A percentile compares a stretch with the other conserved stretches of the same genome.
Evolutionary conservation across 495 filamentous ascomycete species (phyloP).

Genomic region (Trichoderma reesei): DNA sequence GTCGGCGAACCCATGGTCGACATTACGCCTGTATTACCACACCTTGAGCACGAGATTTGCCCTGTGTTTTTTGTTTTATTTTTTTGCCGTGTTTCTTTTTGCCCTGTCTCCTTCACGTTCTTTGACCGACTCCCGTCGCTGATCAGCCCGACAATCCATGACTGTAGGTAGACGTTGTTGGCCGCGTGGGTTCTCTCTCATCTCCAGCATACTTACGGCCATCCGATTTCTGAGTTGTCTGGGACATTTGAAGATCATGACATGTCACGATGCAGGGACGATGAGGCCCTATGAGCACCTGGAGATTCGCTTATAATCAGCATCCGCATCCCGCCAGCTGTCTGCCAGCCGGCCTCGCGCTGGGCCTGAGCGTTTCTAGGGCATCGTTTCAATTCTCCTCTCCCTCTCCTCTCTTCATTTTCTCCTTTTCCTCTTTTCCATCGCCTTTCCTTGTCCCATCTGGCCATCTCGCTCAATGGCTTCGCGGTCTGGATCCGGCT

Average conservation of each 20-base stretch:
- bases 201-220: too few relatives aligned
- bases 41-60: not conserved
- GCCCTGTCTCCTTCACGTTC: not conserved
- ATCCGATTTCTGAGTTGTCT: too few relatives aligned
- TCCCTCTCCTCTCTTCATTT: not conserved
- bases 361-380: too few relatives aligned
- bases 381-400: not conserved
- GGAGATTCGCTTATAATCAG: too few relatives aligned
- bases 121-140: not conserved
- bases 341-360: too few relatives aligned
- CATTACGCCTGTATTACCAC: slow-evolving; percentile 1
- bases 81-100: not conserved
- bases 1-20: not conserved
- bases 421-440: not conserved
- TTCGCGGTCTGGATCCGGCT: not conserved
- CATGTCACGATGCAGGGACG: too few relatives aligned
- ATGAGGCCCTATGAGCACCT: too few relatives aligned
- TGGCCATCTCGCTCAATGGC: not conserved
- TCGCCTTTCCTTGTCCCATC: not conserved
- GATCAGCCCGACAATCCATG: not conserved
- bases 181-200: too few relatives aligned
- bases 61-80: not conserved
- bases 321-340: too few relatives aligned
- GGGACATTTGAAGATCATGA: too few relatives aligned
- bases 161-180: too few relatives aligned